A percentile compares a stretch with the other conserved stretches of the same genome.
phyloP scores from a whole-genome alignment of 192 early-diverging fungal genomes.

The Linnemannia elongata region DNA sequence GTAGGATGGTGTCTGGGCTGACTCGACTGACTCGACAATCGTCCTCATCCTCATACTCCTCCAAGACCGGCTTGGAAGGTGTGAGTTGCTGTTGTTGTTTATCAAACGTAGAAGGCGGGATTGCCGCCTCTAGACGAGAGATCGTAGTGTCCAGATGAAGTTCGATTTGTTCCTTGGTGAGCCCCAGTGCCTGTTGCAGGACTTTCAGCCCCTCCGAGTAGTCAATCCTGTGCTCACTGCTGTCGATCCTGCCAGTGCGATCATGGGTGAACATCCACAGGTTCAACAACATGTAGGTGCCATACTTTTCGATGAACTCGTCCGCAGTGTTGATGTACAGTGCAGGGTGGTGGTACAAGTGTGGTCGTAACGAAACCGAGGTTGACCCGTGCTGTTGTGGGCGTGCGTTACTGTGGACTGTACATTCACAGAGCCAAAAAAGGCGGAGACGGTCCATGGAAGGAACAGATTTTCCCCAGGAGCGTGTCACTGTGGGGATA shows the following conservation, averaged over 20 bases:
- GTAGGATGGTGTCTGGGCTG: too few species aligned
- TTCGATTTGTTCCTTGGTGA: too few species aligned
- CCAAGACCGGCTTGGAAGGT: too few species aligned
- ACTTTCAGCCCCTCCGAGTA: too few species aligned
- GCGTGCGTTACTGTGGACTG: not conserved
- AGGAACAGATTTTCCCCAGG: not conserved
- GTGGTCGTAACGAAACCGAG: not conserved
- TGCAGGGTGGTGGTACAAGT: not conserved
- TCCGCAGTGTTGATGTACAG: not conserved
- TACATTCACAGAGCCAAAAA: not conserved
- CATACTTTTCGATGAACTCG: not conserved
- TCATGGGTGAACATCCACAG: not conserved
- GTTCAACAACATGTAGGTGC: not conserved
- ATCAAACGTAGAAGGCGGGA: too few species aligned
- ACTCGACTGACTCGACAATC: too few species aligned
- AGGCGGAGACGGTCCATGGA: not conserved
- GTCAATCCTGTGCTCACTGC: not conserved
- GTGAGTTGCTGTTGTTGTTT: too few species aligned
- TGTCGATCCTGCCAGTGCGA: not conserved
- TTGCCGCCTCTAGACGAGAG: too few species aligned
- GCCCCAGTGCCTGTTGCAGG: too few species aligned
- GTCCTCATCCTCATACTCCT: too few species aligned
- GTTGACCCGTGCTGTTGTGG: not conserved
- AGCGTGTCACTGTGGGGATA: not conserved
- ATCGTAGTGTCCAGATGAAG: too few species aligned